Evolutionary conservation across 495 filamentous ascomycete species (phyloP).

Genomic region (Penicillium maclennaniae): DNA sequence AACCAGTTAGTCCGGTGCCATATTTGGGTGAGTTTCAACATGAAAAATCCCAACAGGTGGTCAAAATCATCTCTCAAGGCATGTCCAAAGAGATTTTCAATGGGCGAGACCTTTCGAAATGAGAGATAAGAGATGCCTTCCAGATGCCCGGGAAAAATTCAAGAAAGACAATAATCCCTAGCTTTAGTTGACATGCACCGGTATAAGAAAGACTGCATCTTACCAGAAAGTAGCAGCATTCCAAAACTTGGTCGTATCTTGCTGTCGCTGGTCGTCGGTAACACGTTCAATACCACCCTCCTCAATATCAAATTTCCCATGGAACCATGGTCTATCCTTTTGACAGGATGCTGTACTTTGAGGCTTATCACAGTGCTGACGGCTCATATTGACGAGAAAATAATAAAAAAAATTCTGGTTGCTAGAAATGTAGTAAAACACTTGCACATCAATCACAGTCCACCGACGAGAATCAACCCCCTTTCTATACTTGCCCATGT

Average conservation of each 20-base stretch:
- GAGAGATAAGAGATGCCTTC: too few relatives aligned
- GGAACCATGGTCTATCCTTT: slow-evolving; percentile 4
- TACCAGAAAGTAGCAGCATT: slow-evolving; percentile 50
- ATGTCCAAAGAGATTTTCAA: too few relatives aligned
- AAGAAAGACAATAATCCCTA: too few relatives aligned
- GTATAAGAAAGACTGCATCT: background rate
- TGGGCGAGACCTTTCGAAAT: too few relatives aligned
- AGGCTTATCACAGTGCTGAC: background rate
- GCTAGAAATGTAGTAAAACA: too few relatives aligned
- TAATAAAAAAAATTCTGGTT: background rate
- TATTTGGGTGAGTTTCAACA: too few relatives aligned
- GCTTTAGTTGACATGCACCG: too few relatives aligned
- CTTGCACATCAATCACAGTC: background rate
- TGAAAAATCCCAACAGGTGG: too few relatives aligned
- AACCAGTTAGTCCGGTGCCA: too few relatives aligned
- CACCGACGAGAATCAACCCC: background rate
- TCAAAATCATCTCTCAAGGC: too few relatives aligned
- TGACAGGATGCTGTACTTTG: background rate
- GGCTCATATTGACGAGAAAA: slow-evolving; percentile 1
- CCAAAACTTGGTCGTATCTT: slow-evolving; percentile 49
- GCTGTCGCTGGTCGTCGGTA: slow-evolving; percentile 55
- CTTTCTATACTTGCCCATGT: slow-evolving; percentile 6
- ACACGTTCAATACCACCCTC: slow-evolving; percentile 64
- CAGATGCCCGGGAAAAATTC: too few relatives aligned
- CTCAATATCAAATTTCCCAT: slow-evolving; percentile 50